phyloP scores from a whole-genome alignment of 2,329 filamentous ascomycete species.

The Ceratocystis cacaofunesta region DNA sequence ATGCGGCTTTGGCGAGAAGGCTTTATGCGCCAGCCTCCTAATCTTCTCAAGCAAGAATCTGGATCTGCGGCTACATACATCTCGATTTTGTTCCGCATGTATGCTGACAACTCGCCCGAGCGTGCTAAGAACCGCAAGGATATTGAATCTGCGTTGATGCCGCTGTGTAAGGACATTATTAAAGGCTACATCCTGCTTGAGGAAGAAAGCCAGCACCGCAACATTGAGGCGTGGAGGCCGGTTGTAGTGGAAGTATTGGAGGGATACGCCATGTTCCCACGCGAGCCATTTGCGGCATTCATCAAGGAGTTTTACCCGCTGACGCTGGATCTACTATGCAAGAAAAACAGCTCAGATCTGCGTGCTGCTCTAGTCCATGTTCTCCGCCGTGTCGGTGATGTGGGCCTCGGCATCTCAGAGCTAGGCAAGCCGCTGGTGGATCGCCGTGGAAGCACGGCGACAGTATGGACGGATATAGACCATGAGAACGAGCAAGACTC shows the following conservation, averaged over 20 bases:
- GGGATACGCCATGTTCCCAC: slow-evolving; percentile 73
- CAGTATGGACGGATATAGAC: slow-evolving; percentile 18
- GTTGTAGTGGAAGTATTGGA: slow-evolving; percentile 95
- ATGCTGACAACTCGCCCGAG: slow-evolving; percentile 74
- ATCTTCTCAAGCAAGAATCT: slow-evolving; percentile 90
- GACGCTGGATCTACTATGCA: slow-evolving; percentile 64
- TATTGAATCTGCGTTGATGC: slow-evolving; percentile 82
- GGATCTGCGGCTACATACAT: slow-evolving; percentile 91
- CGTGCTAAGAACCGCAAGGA: slow-evolving; percentile 63
- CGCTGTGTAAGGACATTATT: slow-evolving; percentile 89
- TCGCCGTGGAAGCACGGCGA: slow-evolving; percentile 24
- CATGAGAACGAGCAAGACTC: slow-evolving; percentile 15
- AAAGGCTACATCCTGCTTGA: slow-evolving; percentile 72
- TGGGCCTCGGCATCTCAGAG: slow-evolving; percentile 43
- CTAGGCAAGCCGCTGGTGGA: slow-evolving; percentile 25
- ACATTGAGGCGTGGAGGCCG: slow-evolving; percentile 92
- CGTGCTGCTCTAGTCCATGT: slow-evolving; percentile 63
- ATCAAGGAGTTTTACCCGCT: slow-evolving; percentile 76
- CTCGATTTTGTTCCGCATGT: slow-evolving; percentile 92
- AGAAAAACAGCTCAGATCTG: slow-evolving; percentile 68
- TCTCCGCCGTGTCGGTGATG: slow-evolving; percentile 70
- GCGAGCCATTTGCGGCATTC: slow-evolving; percentile 64
- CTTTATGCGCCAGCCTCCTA: slow-evolving; percentile 99
- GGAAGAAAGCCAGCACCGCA: slow-evolving; percentile 90
- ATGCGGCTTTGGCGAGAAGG: slow-evolving; percentile 93